Evolutionary conservation across 768 basidiomycete genomes (phyloP).

Genomic region (Boletus rubroflammeus): DNA sequence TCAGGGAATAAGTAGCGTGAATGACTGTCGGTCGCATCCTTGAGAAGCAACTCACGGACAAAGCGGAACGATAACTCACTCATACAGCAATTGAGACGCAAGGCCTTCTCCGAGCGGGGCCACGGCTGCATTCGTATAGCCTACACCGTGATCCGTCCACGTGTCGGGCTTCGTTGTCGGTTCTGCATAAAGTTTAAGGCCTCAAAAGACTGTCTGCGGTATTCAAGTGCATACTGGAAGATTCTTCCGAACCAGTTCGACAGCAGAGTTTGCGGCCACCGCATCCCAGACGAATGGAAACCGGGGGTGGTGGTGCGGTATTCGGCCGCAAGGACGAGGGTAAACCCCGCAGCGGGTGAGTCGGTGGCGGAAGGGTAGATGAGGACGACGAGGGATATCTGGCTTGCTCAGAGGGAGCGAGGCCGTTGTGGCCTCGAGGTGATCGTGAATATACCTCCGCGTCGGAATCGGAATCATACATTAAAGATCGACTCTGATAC

Average conservation of each 20-base stretch:
- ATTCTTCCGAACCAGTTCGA: neutral
- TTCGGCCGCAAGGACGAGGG: neutral
- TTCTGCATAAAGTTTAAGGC: neutral
- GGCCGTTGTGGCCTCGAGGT: neutral
- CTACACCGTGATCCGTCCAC: constrained; percentile 16
- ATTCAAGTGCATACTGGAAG: constrained; percentile 1
- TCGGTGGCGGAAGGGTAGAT: neutral
- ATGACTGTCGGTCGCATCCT: neutral
- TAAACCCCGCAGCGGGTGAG: neutral
- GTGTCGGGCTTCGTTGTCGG: constrained; percentile 8
- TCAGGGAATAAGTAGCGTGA: constrained; percentile 16
- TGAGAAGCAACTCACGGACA: neutral
- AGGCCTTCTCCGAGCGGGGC: neutral
- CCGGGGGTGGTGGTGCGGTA: neutral
- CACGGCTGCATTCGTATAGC: constrained; percentile 12
- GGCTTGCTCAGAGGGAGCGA: neutral
- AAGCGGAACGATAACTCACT: neutral
- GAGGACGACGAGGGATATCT: neutral
- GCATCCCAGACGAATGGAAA: constrained; percentile 6
- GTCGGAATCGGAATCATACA: neutral
- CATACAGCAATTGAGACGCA: neutral
- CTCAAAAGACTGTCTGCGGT: no score
- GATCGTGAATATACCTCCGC: neutral
- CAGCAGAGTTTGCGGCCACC: constrained; percentile 12
- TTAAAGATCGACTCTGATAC: neutral